phyloP scores from a whole-genome alignment of 108 stramenopile genomes.

The Aurantiochytrium sp. region DNA sequence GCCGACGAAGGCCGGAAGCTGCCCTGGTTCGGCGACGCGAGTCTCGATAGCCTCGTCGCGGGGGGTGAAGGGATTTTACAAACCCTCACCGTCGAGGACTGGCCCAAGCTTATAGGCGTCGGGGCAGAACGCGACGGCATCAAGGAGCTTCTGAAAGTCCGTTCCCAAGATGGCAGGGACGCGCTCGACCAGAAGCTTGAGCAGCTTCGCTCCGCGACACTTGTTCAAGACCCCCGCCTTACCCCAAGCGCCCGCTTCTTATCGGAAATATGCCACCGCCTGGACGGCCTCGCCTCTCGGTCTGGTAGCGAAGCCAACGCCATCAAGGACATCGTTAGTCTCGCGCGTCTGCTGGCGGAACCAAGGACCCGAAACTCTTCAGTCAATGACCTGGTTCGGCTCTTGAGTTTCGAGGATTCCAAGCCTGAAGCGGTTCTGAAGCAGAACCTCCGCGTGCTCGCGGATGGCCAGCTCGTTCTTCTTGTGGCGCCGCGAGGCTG shows the following conservation, averaged over 20 bases:
- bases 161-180: not conserved
- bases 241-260: not conserved
- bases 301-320: not conserved
- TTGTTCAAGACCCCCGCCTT: slow-evolving; percentile 27
- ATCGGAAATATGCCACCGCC: not conserved
- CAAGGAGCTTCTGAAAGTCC: not conserved
- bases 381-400: not conserved
- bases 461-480: not conserved
- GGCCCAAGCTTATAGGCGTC: not conserved
- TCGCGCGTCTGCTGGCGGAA: not conserved
- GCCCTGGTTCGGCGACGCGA: not conserved
- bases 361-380: not conserved
- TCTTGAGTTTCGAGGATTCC: slow-evolving; percentile 4
- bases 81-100: not conserved
- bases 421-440: not conserved
- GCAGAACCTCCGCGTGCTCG: not conserved
- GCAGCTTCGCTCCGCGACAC: slow-evolving; percentile 30
- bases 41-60: not conserved
- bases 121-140: slow-evolving; percentile 3
- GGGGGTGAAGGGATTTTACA: not conserved
- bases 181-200: slow-evolving; percentile 20
- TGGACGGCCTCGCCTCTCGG: not conserved
- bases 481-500: not conserved
- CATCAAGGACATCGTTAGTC: not conserved
- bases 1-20: not conserved